A percentile compares a stretch with the other conserved stretches of the same genome.
phyloP scores from a whole-genome alignment of 495 filamentous ascomycete species.

The Cetradonia linearis region DNA sequence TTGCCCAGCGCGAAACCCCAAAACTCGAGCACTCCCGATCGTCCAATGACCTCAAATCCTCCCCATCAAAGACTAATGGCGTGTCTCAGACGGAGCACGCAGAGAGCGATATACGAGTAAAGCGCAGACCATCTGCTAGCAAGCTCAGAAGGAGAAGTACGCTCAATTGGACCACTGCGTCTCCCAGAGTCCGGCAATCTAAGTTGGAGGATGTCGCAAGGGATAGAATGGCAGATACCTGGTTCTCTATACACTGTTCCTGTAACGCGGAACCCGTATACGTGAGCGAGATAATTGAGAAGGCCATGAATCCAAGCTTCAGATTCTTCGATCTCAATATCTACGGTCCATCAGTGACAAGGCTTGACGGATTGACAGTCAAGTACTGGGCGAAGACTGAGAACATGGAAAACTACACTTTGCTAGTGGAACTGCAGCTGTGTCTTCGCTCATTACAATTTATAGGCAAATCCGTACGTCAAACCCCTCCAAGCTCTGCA shows the following conservation, averaged over 20 bases:
- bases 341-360: constrained; percentile 54
- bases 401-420: constrained; percentile 45
- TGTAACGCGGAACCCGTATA: constrained; percentile 65
- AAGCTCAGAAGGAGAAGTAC: constrained; percentile 55
- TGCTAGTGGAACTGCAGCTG: constrained; percentile 63
- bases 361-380: constrained; percentile 53
- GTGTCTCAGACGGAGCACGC: constrained; percentile 6
- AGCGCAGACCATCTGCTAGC: constrained; percentile 22
- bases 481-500: neutral
- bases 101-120: constrained; percentile 19
- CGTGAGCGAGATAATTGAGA: constrained; percentile 72
- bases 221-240: constrained; percentile 70
- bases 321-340: constrained; percentile 70
- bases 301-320: constrained; percentile 84
- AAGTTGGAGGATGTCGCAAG: constrained; percentile 64
- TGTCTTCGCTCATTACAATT: constrained; percentile 65
- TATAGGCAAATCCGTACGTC: constrained; percentile 54
- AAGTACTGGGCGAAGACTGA: constrained; percentile 67
- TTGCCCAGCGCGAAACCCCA: constrained; percentile 46
- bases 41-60: constrained; percentile 51
- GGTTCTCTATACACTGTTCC: constrained; percentile 74
- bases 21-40: constrained; percentile 62
- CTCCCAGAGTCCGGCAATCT: constrained; percentile 58
- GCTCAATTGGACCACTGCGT: constrained; percentile 55
- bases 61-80: constrained; percentile 19